phyloP scores from a whole-genome alignment of 1,139 yeast species.

The Pichia norvegensis region DNA sequence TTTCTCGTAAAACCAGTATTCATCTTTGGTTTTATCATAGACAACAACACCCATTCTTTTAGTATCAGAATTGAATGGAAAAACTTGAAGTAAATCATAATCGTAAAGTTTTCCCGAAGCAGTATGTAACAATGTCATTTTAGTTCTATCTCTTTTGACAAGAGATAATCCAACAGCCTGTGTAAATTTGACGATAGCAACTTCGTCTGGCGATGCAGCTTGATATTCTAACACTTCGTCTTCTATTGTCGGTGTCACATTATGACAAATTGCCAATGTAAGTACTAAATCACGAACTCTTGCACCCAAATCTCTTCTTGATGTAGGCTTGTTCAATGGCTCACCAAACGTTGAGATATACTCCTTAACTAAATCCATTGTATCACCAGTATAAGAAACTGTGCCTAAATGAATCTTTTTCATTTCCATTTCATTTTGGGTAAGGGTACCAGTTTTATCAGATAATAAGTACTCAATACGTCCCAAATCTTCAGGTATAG shows the following conservation, averaged over 20 bases:
- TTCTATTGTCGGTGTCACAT: constrained; percentile 83
- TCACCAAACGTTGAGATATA: constrained; percentile 40
- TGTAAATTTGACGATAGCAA: constrained; percentile 92
- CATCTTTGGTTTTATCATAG: constrained; percentile 53
- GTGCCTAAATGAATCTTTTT: constrained; percentile 88
- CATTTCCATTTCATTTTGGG: constrained; percentile 97
- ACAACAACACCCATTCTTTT: constrained; percentile 94
- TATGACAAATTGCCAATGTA: constrained; percentile 88
- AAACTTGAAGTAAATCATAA: constrained; percentile 69
- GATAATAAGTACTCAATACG: constrained; percentile 86
- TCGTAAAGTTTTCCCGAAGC: constrained; percentile 45
- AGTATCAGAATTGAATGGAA: constrained; percentile 93
- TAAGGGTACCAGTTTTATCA: constrained; percentile 95
- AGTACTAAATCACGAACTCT: constrained; percentile 73
- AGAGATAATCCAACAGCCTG: constrained; percentile 77
- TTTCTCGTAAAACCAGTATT: constrained; percentile 77
- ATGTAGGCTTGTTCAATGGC: constrained; percentile 20
- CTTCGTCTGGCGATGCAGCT: constrained; percentile 98
- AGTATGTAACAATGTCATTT: constrained; percentile 59
- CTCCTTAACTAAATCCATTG: constrained; percentile 80
- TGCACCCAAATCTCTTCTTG: constrained; percentile 60
- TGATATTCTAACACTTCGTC: constrained; percentile 68
- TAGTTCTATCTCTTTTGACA: constrained; percentile 70
- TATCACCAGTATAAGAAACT: constrained; percentile 85
- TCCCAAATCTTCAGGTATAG: constrained; percentile 97